Evolutionary conservation across 2,329 filamentous ascomycete species (phyloP), one percentile per base, ranked within the genome.

Genomic region (Monilinia fructicola): DNA sequence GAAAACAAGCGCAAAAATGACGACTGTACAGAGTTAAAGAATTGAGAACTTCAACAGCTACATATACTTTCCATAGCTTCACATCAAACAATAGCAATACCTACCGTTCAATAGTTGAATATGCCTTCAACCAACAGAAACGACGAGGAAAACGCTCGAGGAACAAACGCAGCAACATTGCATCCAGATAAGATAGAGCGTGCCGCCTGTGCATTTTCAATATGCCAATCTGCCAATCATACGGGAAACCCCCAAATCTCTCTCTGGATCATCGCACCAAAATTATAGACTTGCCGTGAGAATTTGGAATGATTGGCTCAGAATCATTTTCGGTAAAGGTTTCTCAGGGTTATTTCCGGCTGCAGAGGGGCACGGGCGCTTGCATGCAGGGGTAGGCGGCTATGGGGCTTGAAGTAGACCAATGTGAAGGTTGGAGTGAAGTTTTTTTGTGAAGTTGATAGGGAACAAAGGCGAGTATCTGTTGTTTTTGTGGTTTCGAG

Each of bases 341-440:
- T 50, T 11, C 38, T 35, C 28, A 50, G 23, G 44, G 28, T 61
- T 61, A 61, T 50, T 61, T 50, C 50, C 21, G 31, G n/a, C 7
- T 26, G 31, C n/a, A 46, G 31, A 52, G n/a, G 21, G n/a, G 28
- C 44, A 61, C n/a, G 44, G 31, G 58, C 58, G 58, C 58, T 61
- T 61, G 21, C 28, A 61, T 60, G 44, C 46, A 60, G 44, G 58
- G 58, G 58, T 50, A 26, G 44, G 58, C 58, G 58, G 58, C 58
- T 38, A 48, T 50, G 21, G 28, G 40, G 14, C 18, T 35, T 18
- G 23, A 4, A 35, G 18, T 38, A 60, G 44, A 26, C 46, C 46
- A 61, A 61, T 61, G 44, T 61, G n/a, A 61, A n/a, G 14, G 14
- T 14, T 38, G 44, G 12, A 5, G 46, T 31, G 31, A 16, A 38